Base-by-base conservation (phyloP, 1,284 basidiomycete species). In the Rhodotorula sp. region DNA sequence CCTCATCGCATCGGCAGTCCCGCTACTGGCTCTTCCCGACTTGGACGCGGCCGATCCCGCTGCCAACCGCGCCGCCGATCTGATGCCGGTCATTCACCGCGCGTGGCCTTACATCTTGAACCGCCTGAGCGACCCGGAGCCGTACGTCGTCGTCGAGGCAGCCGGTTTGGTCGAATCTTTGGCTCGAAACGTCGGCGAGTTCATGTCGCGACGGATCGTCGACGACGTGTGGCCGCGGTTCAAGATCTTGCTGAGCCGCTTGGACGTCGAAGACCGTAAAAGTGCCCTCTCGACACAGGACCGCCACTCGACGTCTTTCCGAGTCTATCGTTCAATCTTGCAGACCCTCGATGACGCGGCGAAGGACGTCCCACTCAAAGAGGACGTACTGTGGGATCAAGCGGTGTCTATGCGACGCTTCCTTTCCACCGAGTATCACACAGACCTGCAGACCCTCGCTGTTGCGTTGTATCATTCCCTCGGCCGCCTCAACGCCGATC, bases 211-310 rank as follows among this genome's bases (percentile, higher is more conserved):
- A 44, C 84, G 89, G 62, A 85, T 96, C 26, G 89, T 92, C 85
- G 91, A 95, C 73, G 91, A 95, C 74, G 85, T 92, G 24, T 95
- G 93, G 93, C 94, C 94, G 2, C 86, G 85, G 42, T 90, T 95
- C 77, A 82, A 82, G 53, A 78, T 75, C 6, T 83, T 94, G 67
- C 80, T 95, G 37, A 91, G 94, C 76, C 78, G 82, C 42, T 80
- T 82, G 29, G 89, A 81, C 68, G 90, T 91, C 0, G 45, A 22
- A 5, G 42, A 8, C 24, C 82, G 94, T 26, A 82, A 87, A 33
- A 33, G 46, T 30, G 17, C 46, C 20, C 83, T 87, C 56, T 84
- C 86, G 76, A 75, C 4, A 76, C 68, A 30, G 55, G 67, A 30
- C 68, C 71, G 86, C 3, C 91, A 90, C 78, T 89, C 90, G 1